A percentile compares a stretch with the other conserved stretches of the same genome.
These are phyloP conservation scores for Glycyrrhiza uralensis DNA, from an alignment of 306 rosid genomes.

Conservation along the genomic window DNA sequence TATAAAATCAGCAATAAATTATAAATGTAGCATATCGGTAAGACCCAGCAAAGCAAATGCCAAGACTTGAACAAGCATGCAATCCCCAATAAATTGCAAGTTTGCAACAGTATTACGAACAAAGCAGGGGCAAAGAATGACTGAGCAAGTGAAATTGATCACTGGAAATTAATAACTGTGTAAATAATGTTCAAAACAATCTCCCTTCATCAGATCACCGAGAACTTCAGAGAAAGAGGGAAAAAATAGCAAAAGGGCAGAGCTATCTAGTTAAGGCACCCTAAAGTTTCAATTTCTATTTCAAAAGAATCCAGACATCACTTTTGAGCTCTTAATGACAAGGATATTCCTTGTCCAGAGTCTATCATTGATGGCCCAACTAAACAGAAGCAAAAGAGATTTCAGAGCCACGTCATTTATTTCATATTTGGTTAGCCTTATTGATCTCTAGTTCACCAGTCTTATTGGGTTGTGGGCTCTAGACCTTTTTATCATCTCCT, in stretches of 20 bases:
- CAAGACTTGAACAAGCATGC: neutral
- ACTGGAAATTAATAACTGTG: slow-evolving; percentile 23
- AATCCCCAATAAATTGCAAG: slow-evolving; percentile 1
- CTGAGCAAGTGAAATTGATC: slow-evolving; percentile 30
- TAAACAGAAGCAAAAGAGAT: slow-evolving; percentile 4
- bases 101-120: slow-evolving; percentile 10
- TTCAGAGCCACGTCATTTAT: slow-evolving; percentile 25
- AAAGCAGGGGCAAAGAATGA: slow-evolving; percentile 5
- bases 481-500: slow-evolving; percentile 51
- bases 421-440: slow-evolving; percentile 32
- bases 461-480: slow-evolving; percentile 20
- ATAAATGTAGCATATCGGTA: neutral
- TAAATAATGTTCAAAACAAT: slow-evolving; percentile 38
- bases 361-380: slow-evolving; percentile 28
- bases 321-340: slow-evolving; percentile 20
- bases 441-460: slow-evolving; percentile 36
- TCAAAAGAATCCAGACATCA: slow-evolving; percentile 30
- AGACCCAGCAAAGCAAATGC: neutral
- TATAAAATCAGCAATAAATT: neutral
- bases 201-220: slow-evolving; percentile 35
- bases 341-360: slow-evolving; percentile 28
- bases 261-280: slow-evolving; percentile 34
- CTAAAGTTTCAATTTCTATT: slow-evolving; percentile 30
- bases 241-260: slow-evolving; percentile 26
- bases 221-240: slow-evolving; percentile 28